Conservation (phyloP, 2,329 filamentous ascomycete species). For the Fusarium sp. region DNA sequence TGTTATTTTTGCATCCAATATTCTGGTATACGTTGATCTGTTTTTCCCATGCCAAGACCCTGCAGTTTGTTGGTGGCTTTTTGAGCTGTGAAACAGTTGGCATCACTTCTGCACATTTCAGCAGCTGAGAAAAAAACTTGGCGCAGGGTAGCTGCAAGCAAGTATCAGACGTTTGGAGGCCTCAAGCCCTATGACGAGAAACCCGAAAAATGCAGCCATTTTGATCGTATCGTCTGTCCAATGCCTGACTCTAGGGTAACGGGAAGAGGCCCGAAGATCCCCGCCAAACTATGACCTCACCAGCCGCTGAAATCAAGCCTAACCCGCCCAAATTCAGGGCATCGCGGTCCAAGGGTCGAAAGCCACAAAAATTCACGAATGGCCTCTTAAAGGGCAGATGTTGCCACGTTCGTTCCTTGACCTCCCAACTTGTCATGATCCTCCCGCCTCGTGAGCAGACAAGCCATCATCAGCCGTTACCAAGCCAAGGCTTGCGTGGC, state of each 20-base stretch:
- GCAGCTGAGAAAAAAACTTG: background rate
- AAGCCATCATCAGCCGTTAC: conserved; percentile 23
- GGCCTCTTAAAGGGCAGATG: conserved; percentile 5
- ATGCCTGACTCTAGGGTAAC: conserved; percentile 23
- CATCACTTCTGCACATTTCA: background rate
- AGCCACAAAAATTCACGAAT: conserved; percentile 22
- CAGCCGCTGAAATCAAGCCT: conserved; percentile 31
- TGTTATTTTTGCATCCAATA: background rate
- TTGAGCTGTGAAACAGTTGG: background rate
- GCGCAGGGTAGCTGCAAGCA: background rate
- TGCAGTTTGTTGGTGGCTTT: conserved; percentile 16
- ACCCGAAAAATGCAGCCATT: background rate
- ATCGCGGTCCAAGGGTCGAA: conserved; percentile 23
- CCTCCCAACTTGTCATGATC: background rate
- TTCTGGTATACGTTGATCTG: conserved; percentile 1
- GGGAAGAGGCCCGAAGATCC: background rate
- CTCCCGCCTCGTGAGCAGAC: conserved; percentile 19
- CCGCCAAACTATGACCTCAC: conserved; percentile 37
- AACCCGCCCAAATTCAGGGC: conserved; percentile 31
- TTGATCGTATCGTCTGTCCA: background rate
- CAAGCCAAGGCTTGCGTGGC: conserved; percentile 17
- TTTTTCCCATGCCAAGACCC: conserved; percentile 11
- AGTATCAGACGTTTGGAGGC: background rate
- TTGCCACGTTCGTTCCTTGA: conserved; percentile 21
- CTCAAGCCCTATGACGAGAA: background rate